These are phyloP conservation scores for Teunomyces barrocoloradensis DNA, from an alignment of 805 yeast species.

Conservation along the genomic window DNA sequence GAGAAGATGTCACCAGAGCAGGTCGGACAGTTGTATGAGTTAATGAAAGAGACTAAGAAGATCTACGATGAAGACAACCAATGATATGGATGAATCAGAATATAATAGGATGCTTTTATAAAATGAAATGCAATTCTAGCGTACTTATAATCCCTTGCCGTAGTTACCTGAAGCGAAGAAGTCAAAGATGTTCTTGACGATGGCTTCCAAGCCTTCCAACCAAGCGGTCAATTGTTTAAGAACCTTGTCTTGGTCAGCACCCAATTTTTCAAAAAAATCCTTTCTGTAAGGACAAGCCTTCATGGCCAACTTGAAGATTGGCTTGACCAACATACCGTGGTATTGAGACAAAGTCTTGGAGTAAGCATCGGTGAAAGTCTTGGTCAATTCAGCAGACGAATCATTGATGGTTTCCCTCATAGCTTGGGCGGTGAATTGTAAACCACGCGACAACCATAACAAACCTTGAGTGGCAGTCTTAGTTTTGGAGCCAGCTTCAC, in stretches of 20 bases:
- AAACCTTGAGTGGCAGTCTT: slow-evolving; percentile 89
- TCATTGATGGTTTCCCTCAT: slow-evolving; percentile 73
- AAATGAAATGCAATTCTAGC: neutral
- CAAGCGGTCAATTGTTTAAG: slow-evolving; percentile 62
- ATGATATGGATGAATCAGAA: neutral
- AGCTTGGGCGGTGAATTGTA: slow-evolving; percentile 87
- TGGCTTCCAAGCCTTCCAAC: slow-evolving; percentile 73
- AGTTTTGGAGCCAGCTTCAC: slow-evolving; percentile 64
- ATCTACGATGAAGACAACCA: slow-evolving; percentile 14
- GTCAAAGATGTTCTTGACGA: slow-evolving; percentile 69
- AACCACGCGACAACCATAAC: slow-evolving; percentile 82
- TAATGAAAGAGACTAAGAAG: slow-evolving; percentile 69
- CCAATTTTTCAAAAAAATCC: slow-evolving; percentile 80
- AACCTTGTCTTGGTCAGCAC: slow-evolving; percentile 70
- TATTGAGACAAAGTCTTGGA: slow-evolving; percentile 73
- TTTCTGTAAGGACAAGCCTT: slow-evolving; percentile 90
- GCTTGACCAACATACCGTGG: slow-evolving; percentile 79
- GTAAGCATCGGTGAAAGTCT: slow-evolving; percentile 83
- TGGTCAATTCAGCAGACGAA: slow-evolving; percentile 63
- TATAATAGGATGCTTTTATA: slow-evolving; percentile 1
- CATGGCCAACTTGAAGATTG: slow-evolving; percentile 91
- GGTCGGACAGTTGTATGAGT: slow-evolving; percentile 71
- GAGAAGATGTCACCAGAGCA: slow-evolving; percentile 91
- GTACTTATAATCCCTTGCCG: slow-evolving; percentile 73
- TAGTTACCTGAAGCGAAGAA: slow-evolving; percentile 80